A percentile compares a stretch with the other conserved stretches of the same genome.
These are phyloP conservation scores for Panicum virgatum DNA, from an alignment of 202 grass and related monocot genomes.

Conservation along the genomic window DNA sequence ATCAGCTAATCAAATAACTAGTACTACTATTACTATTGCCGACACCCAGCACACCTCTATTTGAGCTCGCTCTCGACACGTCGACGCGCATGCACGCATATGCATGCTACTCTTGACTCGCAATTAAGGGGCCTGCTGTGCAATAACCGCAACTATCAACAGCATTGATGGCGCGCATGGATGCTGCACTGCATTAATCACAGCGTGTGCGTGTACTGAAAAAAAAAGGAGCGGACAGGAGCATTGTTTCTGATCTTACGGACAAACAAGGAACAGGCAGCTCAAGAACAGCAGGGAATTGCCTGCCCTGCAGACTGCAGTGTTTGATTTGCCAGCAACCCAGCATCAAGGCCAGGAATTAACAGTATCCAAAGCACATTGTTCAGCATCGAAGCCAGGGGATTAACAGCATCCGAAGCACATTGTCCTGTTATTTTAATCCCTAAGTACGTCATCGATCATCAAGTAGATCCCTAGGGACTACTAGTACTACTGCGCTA, in stretches of 20 bases:
- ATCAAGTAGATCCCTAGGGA: not conserved
- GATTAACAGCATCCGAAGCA: constrained; percentile 48
- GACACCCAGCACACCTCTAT: too few species aligned
- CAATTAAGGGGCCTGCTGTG: not conserved
- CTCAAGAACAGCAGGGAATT: constrained; percentile 38
- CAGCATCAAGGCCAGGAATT: constrained; percentile 34
- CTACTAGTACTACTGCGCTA: not conserved
- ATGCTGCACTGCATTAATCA: constrained; percentile 40
- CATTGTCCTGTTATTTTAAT: not conserved
- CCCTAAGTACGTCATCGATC: not conserved
- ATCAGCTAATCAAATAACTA: too few species aligned
- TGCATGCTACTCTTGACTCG: not conserved
- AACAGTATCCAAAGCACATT: constrained; percentile 37
- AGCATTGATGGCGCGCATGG: constrained; percentile 42
- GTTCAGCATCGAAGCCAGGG: not conserved
- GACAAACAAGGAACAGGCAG: constrained; percentile 15
- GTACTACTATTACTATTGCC: too few species aligned
- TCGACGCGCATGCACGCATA: not conserved
- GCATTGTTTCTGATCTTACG: constrained; percentile 14
- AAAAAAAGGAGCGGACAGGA: not conserved
- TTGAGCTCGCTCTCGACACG: not conserved
- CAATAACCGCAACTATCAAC: too few species aligned
- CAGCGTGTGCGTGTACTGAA: constrained; percentile 35
- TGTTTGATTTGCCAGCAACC: constrained; percentile 23
- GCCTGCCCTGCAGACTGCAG: too few species aligned